Percentiles rank a stretch among this genome's conserved stretches.
These are phyloP conservation scores for Sanguinoderma infundibulare DNA, from an alignment of 1,284 basidiomycete genomes.

Conservation along the genomic window DNA sequence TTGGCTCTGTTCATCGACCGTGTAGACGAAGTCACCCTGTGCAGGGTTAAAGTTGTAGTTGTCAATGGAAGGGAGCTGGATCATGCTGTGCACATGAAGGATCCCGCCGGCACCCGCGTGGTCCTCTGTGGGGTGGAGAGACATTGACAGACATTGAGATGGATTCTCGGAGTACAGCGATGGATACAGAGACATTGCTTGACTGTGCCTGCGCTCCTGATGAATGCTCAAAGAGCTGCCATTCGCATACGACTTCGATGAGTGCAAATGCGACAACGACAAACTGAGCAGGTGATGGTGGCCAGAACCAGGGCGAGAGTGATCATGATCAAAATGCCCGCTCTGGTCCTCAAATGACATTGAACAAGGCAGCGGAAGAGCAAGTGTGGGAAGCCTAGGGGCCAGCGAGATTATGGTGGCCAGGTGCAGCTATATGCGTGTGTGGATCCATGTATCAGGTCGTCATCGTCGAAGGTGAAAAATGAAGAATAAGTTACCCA, in stretches of 20 bases:
- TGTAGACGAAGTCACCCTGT: slow-evolving; percentile 82
- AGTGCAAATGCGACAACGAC: slow-evolving; percentile 55
- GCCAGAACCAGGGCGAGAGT: slow-evolving; percentile 70
- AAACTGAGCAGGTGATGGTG: slow-evolving; percentile 55
- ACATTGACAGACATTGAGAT: too few relatives aligned
- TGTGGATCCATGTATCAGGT: background rate
- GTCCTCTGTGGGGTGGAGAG: too few relatives aligned
- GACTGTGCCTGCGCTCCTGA: slow-evolving; percentile 74
- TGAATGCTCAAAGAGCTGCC: slow-evolving; percentile 65
- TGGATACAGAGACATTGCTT: slow-evolving; percentile 83
- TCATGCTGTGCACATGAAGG: slow-evolving; percentile 78
- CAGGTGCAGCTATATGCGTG: too few relatives aligned
- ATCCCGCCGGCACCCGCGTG: slow-evolving; percentile 45
- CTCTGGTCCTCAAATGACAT: slow-evolving; percentile 60
- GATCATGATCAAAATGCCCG: slow-evolving; percentile 54
- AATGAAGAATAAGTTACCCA: slow-evolving; percentile 1
- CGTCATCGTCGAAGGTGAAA: background rate
- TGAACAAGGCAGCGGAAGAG: background rate
- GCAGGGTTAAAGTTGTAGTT: slow-evolving; percentile 69
- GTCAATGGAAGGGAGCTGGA: slow-evolving; percentile 67
- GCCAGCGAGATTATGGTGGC: background rate
- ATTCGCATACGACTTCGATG: slow-evolving; percentile 58
- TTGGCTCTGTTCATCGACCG: slow-evolving; percentile 41
- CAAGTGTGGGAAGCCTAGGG: background rate
- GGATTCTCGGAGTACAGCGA: slow-evolving; percentile 71